Conservation (phyloP, 305 asterid species). For the Lippia alba region DNA sequence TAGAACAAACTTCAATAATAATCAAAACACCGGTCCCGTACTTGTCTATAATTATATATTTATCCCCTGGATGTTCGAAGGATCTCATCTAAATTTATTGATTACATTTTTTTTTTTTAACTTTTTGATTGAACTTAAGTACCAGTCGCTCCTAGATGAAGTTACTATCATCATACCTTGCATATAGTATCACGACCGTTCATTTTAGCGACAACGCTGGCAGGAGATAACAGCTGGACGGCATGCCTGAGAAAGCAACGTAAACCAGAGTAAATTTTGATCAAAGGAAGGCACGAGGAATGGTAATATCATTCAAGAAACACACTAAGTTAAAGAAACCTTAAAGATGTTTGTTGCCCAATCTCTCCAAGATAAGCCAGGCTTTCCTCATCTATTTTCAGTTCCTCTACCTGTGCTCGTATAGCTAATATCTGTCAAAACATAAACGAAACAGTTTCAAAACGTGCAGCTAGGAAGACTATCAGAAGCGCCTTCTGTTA, state of each 20-base stretch:
- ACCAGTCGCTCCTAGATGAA: too few species aligned
- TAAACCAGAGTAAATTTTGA: background rate
- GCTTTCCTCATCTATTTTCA: constrained; percentile 85
- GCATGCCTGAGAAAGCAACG: constrained; percentile 66
- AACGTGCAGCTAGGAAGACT: background rate
- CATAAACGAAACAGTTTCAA: background rate
- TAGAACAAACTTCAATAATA: background rate
- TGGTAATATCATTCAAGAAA: background rate
- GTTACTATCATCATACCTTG: constrained; percentile 61
- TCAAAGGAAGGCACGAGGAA: background rate
- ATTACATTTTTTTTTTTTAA: background rate
- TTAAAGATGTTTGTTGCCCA: constrained; percentile 83
- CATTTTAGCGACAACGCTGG: constrained; percentile 84
- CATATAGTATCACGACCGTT: constrained; percentile 87
- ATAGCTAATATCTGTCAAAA: constrained; percentile 81
- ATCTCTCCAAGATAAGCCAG: constrained; percentile 89
- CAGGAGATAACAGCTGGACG: constrained; percentile 86
- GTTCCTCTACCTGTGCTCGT: constrained; percentile 94
- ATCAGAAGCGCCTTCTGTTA: too few species aligned
- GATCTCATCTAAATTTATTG: too few species aligned
- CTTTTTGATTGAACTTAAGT: too few species aligned
- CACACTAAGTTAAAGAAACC: constrained; percentile 44
- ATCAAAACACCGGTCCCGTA: too few species aligned
- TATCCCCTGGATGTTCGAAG: too few species aligned
- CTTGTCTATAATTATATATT: too few species aligned